A percentile compares a stretch with the other conserved stretches of the same genome.
These are phyloP conservation scores for Adansonia grandidieri DNA, from an alignment of 441 rosid species.

Conservation along the genomic window DNA sequence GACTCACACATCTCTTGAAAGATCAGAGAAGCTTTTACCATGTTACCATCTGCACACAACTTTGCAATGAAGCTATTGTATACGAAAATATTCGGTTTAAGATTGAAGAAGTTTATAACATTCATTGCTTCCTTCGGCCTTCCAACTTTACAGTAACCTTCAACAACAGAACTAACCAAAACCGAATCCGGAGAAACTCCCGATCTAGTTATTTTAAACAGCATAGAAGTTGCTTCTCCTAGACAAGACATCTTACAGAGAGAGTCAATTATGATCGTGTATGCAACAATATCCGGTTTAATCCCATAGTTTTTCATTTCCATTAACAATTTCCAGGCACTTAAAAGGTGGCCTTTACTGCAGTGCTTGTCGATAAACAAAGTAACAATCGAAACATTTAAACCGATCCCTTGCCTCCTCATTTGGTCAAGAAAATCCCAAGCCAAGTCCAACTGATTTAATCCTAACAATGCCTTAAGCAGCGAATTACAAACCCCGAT, in stretches of 20 bases:
- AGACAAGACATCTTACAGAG: conserved; percentile 44
- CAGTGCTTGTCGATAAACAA: conserved; percentile 41
- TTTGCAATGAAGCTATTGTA: conserved; percentile 49
- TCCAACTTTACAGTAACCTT: conserved; percentile 48
- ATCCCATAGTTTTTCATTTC: conserved; percentile 48
- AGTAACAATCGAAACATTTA: conserved; percentile 41
- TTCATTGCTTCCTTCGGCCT: conserved; percentile 44
- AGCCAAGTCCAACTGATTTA: conserved; percentile 39
- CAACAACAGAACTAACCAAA: conserved; percentile 44
- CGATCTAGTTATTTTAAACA: conserved; percentile 36
- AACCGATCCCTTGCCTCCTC: conserved; percentile 37
- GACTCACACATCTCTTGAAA: conserved; percentile 46
- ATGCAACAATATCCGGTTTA: conserved; percentile 48
- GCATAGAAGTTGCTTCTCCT: conserved; percentile 44
- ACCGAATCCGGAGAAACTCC: conserved; percentile 49
- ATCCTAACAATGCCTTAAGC: conserved; percentile 33
- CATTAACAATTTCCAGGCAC: conserved; percentile 44
- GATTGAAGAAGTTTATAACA: conserved; percentile 40
- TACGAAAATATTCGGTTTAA: conserved; percentile 47
- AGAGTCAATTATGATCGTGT: conserved; percentile 39
- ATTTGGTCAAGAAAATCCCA: conserved; percentile 45
- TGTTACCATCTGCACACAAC: conserved; percentile 40
- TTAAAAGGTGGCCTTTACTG: conserved; percentile 39
- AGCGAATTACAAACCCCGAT: conserved; percentile 44
- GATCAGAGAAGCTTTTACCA: conserved; percentile 41